Percentiles rank a stretch among this genome's conserved stretches.
phyloP scores from a whole-genome alignment of 2,329 filamentous ascomycete genomes.

The Diaporthe citri region DNA sequence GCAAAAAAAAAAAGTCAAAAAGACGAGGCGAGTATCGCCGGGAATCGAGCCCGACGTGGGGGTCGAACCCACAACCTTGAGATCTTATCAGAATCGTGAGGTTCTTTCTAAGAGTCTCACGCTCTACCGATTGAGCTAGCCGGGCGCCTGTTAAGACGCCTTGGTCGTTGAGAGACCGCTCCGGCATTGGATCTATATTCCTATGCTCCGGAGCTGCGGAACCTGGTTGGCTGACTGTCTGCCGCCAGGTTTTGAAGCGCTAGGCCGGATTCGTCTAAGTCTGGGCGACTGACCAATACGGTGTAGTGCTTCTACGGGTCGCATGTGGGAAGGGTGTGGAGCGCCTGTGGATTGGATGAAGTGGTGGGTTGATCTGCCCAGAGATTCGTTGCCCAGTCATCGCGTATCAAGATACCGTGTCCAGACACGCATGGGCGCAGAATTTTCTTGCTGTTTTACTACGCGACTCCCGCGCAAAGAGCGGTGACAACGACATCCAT shows the following conservation, averaged over 20 bases:
- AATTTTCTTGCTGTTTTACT: background rate
- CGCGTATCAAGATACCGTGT: constrained; percentile 30
- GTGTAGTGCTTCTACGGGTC: constrained; percentile 8
- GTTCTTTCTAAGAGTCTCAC: constrained; percentile 73
- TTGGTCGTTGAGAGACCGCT: background rate
- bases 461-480: constrained; percentile 23
- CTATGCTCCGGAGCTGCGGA: background rate
- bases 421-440: constrained; percentile 8
- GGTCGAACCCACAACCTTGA: constrained; percentile 41
- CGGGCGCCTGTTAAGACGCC: constrained; percentile 51
- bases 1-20: background rate
- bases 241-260: background rate
- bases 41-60: constrained; percentile 40
- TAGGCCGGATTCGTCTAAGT: background rate
- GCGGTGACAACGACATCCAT: constrained; percentile 10
- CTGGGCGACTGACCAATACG: background rate
- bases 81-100: constrained; percentile 37
- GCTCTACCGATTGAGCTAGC: constrained; percentile 80
- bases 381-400: constrained; percentile 5
- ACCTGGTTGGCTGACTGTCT: no score
- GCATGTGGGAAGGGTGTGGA: background rate
- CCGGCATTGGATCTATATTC: accelerated
- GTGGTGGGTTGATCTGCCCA: background rate
- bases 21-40: background rate
- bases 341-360: background rate